Evolutionary conservation across 2,329 filamentous ascomycete genomes (phyloP).

Genomic region (Arthrobotrys iridis): DNA sequence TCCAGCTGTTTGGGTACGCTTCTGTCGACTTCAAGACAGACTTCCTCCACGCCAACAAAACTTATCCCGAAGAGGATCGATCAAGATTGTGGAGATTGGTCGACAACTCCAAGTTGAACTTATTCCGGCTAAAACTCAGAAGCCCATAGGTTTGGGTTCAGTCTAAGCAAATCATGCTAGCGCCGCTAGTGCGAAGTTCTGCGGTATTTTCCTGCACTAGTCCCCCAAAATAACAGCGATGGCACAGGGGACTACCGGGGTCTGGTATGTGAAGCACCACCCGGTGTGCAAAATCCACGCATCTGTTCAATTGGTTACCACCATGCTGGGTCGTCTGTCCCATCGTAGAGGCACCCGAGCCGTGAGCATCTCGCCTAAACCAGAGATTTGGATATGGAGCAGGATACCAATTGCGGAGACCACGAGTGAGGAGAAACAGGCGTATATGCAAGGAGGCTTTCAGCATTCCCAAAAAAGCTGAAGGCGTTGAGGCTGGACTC

Average conservation of each 20-base stretch:
- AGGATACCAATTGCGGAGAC: constrained; percentile 47
- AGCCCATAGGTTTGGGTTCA: constrained; percentile 33
- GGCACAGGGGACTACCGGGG: not conserved
- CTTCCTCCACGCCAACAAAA: constrained; percentile 8
- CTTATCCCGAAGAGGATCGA: constrained; percentile 39
- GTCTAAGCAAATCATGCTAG: not conserved
- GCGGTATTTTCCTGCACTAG: constrained; percentile 34
- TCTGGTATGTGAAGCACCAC: constrained; percentile 12
- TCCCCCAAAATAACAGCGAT: not conserved
- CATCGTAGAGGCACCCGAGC: constrained; percentile 49
- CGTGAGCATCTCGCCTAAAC: constrained; percentile 52
- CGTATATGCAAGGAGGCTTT: constrained; percentile 43
- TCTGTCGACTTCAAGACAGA: constrained; percentile 34
- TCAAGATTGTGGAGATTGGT: constrained; percentile 46
- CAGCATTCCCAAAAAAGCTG: constrained; percentile 15
- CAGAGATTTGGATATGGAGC: constrained; percentile 43
- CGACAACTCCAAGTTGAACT: not conserved
- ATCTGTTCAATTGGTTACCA: constrained; percentile 52
- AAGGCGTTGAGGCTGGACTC: constrained; percentile 6
- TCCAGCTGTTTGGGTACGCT: constrained; percentile 41
- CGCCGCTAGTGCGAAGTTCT: constrained; percentile 14
- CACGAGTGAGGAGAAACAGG: constrained; percentile 20
- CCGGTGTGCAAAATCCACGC: constrained; percentile 18
- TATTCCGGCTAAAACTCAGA: constrained; percentile 39
- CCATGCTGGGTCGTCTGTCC: constrained; percentile 44